Base-by-base conservation (phyloP, 2,329 filamentous ascomycete species). In the Helotiales sp. region DNA sequence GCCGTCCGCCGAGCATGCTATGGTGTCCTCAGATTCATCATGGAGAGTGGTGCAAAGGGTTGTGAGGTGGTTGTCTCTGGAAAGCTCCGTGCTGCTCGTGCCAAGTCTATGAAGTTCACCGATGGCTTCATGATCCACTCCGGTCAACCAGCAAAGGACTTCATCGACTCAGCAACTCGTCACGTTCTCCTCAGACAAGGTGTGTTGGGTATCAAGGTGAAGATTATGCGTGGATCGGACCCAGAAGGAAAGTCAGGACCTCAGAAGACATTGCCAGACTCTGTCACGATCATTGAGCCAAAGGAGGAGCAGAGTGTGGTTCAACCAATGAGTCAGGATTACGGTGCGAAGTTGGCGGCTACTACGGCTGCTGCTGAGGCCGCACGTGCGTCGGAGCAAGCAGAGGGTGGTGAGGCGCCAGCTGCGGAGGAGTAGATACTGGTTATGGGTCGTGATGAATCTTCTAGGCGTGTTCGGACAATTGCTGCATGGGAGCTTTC, bases 101-200 rank as follows among this genome's bases (percentile, higher is more conserved):
- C 95, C 81, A 99, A 99, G 91, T 91, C 86, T 83, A 99, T 99
- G 95, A 99, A 99, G 89, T 99, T 99, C 89, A 99, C 95, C 80
- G 93, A 99, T 81, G 95, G 95, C 78, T 99, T 99, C 91, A 99
- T 99, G 95, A 99, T 99, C 83, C 95, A 99, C 91, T 99, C 95
- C 75, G 95, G 95, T 82, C 95, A 99, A 81, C 95, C 95, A 75
- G 95, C 93, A 76, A 93, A 96, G 83, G 95, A 99, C 83, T 99
- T 99, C 85, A 99, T 99, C 79, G 95, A 99, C 86, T 86, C 82
- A 74, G 96, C 96, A 72, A 98, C 95, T 75, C 95, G 95, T 74
- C 95, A 99, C 91, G 95, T 99, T 74, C 92, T 99, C 70, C 93
- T 99, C 80, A 91, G 96, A 82, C 95, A 99, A 86, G 95, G 95